These are phyloP conservation scores for Aureobasidium namibiae DNA, from an alignment of 2,329 filamentous ascomycete species.

Conservation along the genomic window DNA sequence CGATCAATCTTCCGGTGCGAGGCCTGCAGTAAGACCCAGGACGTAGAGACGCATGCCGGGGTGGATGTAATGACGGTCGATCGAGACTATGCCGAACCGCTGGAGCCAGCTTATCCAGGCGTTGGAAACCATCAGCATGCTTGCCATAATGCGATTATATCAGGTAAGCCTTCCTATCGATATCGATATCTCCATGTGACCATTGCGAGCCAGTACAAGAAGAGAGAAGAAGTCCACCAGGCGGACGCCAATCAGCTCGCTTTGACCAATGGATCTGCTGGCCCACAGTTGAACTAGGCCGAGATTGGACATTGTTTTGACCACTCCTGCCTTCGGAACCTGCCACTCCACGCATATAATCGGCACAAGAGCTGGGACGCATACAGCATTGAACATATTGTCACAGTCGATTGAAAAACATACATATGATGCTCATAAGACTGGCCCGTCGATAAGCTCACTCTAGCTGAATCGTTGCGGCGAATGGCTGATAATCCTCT, in stretches of 20 bases:
- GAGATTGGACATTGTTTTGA: not conserved
- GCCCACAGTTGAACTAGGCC: not conserved
- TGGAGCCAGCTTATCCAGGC: not conserved
- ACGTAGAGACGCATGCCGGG: not conserved
- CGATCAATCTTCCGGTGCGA: not conserved
- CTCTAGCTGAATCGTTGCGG: conserved; percentile 4
- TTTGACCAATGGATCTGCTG: not conserved
- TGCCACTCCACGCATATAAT: not conserved
- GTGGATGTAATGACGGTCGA: not conserved
- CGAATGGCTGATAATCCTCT: conserved; percentile 28
- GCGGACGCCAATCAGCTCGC: not conserved
- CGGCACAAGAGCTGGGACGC: not conserved
- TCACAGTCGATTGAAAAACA: not conserved
- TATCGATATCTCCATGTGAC: not conserved
- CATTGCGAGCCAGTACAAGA: not conserved
- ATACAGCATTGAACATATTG: too few species aligned
- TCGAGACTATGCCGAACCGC: not conserved
- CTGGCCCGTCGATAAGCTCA: not conserved
- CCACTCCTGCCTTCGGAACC: not conserved
- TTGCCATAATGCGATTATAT: not conserved
- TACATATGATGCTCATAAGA: not conserved
- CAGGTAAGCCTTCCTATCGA: not conserved
- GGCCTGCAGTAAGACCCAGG: not conserved
- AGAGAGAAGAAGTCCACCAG: not conserved
- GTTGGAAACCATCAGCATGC: not conserved